Evolutionary conservation across 2,329 filamentous ascomycete species (phyloP), one percentile per base, ranked within the genome.

Genomic region (Exophiala phaeomuriformis): DNA sequence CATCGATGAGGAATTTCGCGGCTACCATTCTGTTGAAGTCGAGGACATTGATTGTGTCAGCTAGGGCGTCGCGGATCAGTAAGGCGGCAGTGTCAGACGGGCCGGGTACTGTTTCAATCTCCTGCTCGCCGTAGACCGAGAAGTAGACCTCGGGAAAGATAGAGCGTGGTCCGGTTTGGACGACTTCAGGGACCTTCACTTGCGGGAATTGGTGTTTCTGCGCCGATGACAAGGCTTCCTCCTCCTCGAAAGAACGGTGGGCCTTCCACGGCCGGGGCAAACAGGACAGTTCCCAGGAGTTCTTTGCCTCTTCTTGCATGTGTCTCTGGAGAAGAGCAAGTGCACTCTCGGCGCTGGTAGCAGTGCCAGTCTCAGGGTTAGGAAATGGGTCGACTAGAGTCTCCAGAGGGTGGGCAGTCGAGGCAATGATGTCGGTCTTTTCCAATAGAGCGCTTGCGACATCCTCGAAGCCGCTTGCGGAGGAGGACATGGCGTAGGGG

Each of bases 101-200:
- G 2, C 84, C 79, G 32, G 93, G 93, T 6, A 98, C 93, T 1
- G 91, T 94, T 69, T 91, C 84, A 40, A 94, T 77, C 10, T 95
- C 89, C 67, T 95, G 90, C 60, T 88, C 81, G 4, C 83, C 79
- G 67, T 95, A 98, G 46, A 97, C 88, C 1, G 93, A 97, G 67
- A 95, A 86, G 72, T 90, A 95, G 28, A 95, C 79, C 70, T 98
- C 93, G 0, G 93, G 93, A 67, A 95, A 95, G 42, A 96, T 76
- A 1, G 88, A 78, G 49, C 83, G 82, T 5, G 84, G 76, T 1
- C 90, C 91, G 31, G 86, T 79, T 51, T 83, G 78, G 51, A 96
- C 83, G 1, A 83, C 82, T 45, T 84, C 79, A 0, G 93, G 91
- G 48, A 97, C 80, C 1, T 73, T 76, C 61, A 97, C 83, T 2